These are phyloP conservation scores for Wickerhamomyces xylosicus DNA, from an alignment of 805 yeast species.

Conservation along the genomic window DNA sequence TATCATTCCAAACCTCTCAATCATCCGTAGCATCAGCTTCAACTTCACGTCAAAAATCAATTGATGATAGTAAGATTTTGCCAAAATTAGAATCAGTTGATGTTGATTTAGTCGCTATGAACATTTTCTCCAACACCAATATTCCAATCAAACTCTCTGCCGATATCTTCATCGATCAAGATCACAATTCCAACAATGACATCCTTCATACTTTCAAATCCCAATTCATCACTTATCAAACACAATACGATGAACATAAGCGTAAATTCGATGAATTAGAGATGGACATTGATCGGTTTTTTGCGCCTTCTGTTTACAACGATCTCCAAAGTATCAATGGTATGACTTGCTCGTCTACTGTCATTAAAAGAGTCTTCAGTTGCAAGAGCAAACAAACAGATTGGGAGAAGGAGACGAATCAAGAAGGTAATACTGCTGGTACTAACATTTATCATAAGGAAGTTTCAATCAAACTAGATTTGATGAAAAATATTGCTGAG, in stretches of 20 bases:
- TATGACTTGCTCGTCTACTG: constrained; percentile 9
- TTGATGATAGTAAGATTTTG: constrained; percentile 14
- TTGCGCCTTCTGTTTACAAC: constrained; percentile 6
- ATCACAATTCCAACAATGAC: constrained; percentile 6
- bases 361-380: constrained; percentile 3
- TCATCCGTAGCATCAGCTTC: background rate
- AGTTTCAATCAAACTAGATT: constrained; percentile 30
- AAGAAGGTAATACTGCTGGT: constrained; percentile 13
- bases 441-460: constrained; percentile 8
- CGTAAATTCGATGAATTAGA: constrained; percentile 4
- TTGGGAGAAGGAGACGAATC: constrained; percentile 2
- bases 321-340: constrained; percentile 10
- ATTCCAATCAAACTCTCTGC: constrained; percentile 32
- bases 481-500: constrained; percentile 31
- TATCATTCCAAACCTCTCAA: constrained; percentile 21
- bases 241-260: constrained; percentile 11
- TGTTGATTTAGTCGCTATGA: constrained; percentile 23
- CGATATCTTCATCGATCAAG: constrained; percentile 18
- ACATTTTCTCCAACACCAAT: constrained; percentile 23
- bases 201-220: constrained; percentile 13
- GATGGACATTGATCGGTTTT: constrained; percentile 4
- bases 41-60: constrained; percentile 5
- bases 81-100: constrained; percentile 22
- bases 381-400: constrained; percentile 15
- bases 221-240: constrained; percentile 12